phyloP scores from a whole-genome alignment of 495 filamentous ascomycete genomes.

The Penicillium robsamsonii region DNA sequence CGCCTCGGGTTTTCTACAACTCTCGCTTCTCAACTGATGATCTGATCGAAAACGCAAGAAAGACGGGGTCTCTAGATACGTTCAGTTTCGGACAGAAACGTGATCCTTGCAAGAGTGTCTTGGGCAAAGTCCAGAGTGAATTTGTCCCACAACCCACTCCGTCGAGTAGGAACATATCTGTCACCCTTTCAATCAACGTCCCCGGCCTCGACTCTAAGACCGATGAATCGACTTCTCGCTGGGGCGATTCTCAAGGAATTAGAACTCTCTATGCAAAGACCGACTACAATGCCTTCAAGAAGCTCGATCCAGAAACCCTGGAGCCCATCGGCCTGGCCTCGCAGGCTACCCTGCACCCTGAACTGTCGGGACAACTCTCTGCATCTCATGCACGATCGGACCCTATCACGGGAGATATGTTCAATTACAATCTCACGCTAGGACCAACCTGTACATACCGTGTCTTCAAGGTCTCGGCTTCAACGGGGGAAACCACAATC shows the following conservation, averaged over 20 bases:
- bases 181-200: slow-evolving; percentile 59
- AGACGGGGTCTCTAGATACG: slow-evolving; percentile 43
- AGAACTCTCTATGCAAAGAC: slow-evolving; percentile 58
- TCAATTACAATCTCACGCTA: slow-evolving; percentile 68
- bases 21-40: slow-evolving; percentile 63
- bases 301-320: slow-evolving; percentile 65
- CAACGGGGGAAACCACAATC: slow-evolving; percentile 64
- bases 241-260: slow-evolving; percentile 32
- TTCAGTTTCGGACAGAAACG: slow-evolving; percentile 61
- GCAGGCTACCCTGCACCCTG: slow-evolving; percentile 62
- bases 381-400: slow-evolving; percentile 69
- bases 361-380: slow-evolving; percentile 59
- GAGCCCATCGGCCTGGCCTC: slow-evolving; percentile 61
- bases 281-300: slow-evolving; percentile 54
- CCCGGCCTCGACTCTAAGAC: slow-evolving; percentile 41
- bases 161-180: slow-evolving; percentile 53
- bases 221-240: slow-evolving; percentile 12
- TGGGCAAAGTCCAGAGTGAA: slow-evolving; percentile 61
- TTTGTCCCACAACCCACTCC: slow-evolving; percentile 35
- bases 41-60: slow-evolving; percentile 52
- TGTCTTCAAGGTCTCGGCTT: slow-evolving; percentile 58
- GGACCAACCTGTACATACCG: slow-evolving; percentile 55
- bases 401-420: slow-evolving; percentile 70
- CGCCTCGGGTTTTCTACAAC: slow-evolving; percentile 61
- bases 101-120: slow-evolving; percentile 69